phyloP scores from a whole-genome alignment of 805 yeast species.

The Pichia gijzeniarum region DNA sequence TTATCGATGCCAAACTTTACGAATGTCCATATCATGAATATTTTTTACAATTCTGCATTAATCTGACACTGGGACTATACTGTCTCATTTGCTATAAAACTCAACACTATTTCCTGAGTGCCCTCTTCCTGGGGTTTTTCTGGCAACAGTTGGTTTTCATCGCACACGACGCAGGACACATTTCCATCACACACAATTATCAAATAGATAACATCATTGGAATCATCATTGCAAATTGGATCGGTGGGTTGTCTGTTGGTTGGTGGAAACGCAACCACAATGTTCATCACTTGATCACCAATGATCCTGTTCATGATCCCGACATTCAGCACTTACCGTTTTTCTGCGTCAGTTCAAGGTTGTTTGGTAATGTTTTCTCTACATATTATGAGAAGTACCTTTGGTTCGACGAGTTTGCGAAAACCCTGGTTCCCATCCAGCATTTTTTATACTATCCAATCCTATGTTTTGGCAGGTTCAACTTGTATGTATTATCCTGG shows the following conservation, averaged over 20 bases:
- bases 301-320: slow-evolving; percentile 91
- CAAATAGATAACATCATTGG: slow-evolving; percentile 72
- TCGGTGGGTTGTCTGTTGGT: slow-evolving; percentile 85
- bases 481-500: slow-evolving; percentile 78
- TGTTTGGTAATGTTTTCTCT: slow-evolving; percentile 65
- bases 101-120: slow-evolving; percentile 47
- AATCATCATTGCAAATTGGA: slow-evolving; percentile 62
- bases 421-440: slow-evolving; percentile 54
- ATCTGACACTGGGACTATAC: slow-evolving; percentile 44
- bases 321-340: slow-evolving; percentile 92
- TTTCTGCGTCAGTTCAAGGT: slow-evolving; percentile 72
- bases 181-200: slow-evolving; percentile 75
- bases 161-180: slow-evolving; percentile 89
- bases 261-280: slow-evolving; percentile 96
- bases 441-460: slow-evolving; percentile 70
- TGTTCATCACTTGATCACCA: slow-evolving; percentile 88
- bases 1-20: slow-evolving; percentile 57
- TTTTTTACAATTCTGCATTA: slow-evolving; percentile 60
- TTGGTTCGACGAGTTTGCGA: slow-evolving; percentile 63
- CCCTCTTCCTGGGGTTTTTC: slow-evolving; percentile 59
- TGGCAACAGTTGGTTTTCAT: slow-evolving; percentile 90
- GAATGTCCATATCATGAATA: slow-evolving; percentile 71
- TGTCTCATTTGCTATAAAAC: slow-evolving; percentile 44
- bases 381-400: slow-evolving; percentile 69
- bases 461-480: slow-evolving; percentile 77